phyloP scores from a whole-genome alignment of 169 alveolate genomes.

The Eimeria maxima region DNA sequence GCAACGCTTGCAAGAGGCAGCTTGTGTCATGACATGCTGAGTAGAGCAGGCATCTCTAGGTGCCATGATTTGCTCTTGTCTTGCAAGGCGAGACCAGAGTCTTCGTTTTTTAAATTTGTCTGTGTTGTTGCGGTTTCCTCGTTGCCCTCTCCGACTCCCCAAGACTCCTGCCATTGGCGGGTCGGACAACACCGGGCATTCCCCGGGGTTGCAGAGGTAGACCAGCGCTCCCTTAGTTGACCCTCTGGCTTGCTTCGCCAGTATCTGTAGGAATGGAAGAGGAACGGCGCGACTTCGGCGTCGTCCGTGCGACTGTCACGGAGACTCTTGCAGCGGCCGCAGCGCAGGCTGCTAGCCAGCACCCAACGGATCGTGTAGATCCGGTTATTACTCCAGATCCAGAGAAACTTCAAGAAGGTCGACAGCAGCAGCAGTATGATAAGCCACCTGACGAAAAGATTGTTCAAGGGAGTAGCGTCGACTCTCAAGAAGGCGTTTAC shows the following conservation, averaged over 20 bases:
- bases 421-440: background rate
- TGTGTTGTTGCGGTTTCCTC: background rate
- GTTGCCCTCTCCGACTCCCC: background rate
- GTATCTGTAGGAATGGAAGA: constrained; percentile 62
- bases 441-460: background rate
- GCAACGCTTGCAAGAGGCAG: constrained; percentile 6
- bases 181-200: constrained; percentile 1
- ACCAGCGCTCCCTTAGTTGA: background rate
- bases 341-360: constrained; percentile 75
- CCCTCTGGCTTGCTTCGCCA: background rate
- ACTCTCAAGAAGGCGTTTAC: background rate
- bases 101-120: background rate
- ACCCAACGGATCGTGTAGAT: constrained; percentile 61
- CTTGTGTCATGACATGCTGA: constrained; percentile 6
- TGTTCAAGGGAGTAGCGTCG: background rate
- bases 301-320: constrained; percentile 51
- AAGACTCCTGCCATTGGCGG: background rate
- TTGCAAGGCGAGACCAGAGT: background rate
- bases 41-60: background rate
- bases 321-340: constrained; percentile 24
- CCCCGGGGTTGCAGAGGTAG: background rate
- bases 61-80: constrained; percentile 33
- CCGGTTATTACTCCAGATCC: background rate
- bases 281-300: constrained; percentile 44
- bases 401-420: constrained; percentile 23